Base-by-base conservation (phyloP, 1,284 basidiomycete genomes). In the Agroathelia rolfsii region DNA sequence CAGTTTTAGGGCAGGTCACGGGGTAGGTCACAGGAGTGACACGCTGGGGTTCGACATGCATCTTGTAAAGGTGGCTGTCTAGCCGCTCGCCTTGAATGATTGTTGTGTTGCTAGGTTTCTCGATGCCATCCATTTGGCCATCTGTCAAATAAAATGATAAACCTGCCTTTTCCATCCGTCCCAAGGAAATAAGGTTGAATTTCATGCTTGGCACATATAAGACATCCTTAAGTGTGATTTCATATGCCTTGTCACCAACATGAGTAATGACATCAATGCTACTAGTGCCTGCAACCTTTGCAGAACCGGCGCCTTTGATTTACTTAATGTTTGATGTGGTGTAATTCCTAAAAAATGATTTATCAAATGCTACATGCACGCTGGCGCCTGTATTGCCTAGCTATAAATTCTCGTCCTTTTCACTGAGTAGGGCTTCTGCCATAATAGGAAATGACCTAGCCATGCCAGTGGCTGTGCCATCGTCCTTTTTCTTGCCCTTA, bases 141-240 rank as follows among this genome's bases (percentile, higher is more conserved):
- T n/a, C n/a, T n/a, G n/a, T n/a, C n/a, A n/a, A n/a, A n/a, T n/a
- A n/a, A n/a, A n/a, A n/a, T n/a, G 32, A 16, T 37, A 17, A 38
- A 36, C 37, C 33, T 36, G 34, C 5, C 29, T 2, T 37, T 39
- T 11, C 38, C 42, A 11, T 20, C 34, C 6, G 35, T 8, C 52
- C 51, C n/a, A 59, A 27, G 1, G 55, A 58, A 6, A 62, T 41
- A 2, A 62, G 49, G 28, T 59, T 60, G 36, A 52, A 48, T 0
- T 46, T 50, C 10, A 52, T 41, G 14, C 41, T 37, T 1, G 58
- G 61, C 6, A 48, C 48, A 33, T 61, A 51, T 1, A 58, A 24
- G 0, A 50, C 47, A 34, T 59, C 38, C 12, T 36, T 48, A 1
- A 61, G 43, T 0, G 36, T 44, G 23, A 53, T 38, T 0, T 17